phyloP scores from a whole-genome alignment of 2,329 filamentous ascomycete genomes.

The Sarocladium strictum region DNA sequence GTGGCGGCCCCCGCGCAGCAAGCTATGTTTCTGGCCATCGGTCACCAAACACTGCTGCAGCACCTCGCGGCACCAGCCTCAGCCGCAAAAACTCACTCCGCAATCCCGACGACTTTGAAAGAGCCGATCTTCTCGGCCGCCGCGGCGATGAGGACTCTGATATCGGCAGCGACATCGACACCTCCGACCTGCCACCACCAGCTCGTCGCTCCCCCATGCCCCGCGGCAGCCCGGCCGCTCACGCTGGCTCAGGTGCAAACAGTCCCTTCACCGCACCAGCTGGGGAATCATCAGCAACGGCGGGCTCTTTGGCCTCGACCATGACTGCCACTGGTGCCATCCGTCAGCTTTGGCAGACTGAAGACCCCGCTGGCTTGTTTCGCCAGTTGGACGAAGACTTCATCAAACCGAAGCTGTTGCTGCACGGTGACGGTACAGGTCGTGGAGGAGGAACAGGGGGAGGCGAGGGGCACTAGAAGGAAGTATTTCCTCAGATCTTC shows the following conservation, averaged over 20 bases:
- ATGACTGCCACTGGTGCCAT: constrained; percentile 73
- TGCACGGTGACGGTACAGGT: constrained; percentile 56
- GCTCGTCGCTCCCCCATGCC: constrained; percentile 39
- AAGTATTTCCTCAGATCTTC: too few species aligned
- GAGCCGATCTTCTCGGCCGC: constrained; percentile 49
- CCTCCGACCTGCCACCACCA: constrained; percentile 59
- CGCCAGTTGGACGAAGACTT: constrained; percentile 91
- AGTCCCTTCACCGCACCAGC: constrained; percentile 24
- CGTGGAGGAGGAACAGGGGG: constrained; percentile 13
- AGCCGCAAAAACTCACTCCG: constrained; percentile 46
- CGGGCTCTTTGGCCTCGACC: constrained; percentile 24
- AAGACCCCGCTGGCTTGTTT: constrained; percentile 87
- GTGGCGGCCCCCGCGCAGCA: constrained; percentile 20
- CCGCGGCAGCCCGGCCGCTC: constrained; percentile 19
- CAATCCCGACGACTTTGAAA: constrained; percentile 43
- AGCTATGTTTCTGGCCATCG: constrained; percentile 50
- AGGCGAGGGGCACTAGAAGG: background rate
- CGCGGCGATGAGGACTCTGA: constrained; percentile 47
- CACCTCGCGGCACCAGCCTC: constrained; percentile 36
- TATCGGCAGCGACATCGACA: constrained; percentile 59
- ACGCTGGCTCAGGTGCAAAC: constrained; percentile 12
- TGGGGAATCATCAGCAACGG: constrained; percentile 18
- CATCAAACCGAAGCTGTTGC: constrained; percentile 83
- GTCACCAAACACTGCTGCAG: constrained; percentile 33
- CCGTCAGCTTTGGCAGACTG: constrained; percentile 72